Base-by-base conservation (phyloP, 2,329 filamentous ascomycete genomes). In the Verruconis gallopava region DNA sequence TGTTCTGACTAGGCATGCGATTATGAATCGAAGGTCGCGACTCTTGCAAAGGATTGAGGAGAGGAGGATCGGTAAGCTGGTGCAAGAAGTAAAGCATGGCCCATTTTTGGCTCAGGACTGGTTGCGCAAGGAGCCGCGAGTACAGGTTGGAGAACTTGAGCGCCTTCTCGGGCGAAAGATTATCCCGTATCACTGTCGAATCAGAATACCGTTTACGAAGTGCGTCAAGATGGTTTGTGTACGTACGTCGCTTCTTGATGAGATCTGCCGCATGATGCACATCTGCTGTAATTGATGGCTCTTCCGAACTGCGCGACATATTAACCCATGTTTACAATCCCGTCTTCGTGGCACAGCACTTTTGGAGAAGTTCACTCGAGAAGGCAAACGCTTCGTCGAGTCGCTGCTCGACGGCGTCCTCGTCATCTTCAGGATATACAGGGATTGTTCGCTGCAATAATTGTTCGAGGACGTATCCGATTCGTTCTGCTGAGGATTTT, bases 41-140 rank as follows among this genome's bases (percentile, higher is more conserved):
- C 38, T 38, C 38, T 25, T 41, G 42, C 12, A 64, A 52, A 56
- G 66, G 49, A 58, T 55, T 58, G 38, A 54, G 47, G 5, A 63
- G 66, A 43, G 57, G 67, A 25, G 40, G 46, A 47, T 47, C 49
- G 45, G 30, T 68, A 50, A n/a, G 66, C 65, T 9, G 65, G 58
- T 91, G 82, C 33, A 98, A 73, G 33, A 98, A 77, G 58, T 93
- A 93, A 15, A 98, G 70, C 49, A 98, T 95, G 3, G 83, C 85
- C 86, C 88, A 96, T 72, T 98, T 98, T 61, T 94, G 83, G 53
- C 84, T 82, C 35, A 98, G 71, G 4, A 96, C 88, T 0, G 88
- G 88, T 49, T 95, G 77, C n/a, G 85, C 83, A 19, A 95, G 69
- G 14, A 98, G 73, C 44, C 85, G 75, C 22, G 85, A 85, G 62